Base-by-base conservation (phyloP, 2,329 filamentous ascomycete genomes). In the Botryotinia convoluta region DNA sequence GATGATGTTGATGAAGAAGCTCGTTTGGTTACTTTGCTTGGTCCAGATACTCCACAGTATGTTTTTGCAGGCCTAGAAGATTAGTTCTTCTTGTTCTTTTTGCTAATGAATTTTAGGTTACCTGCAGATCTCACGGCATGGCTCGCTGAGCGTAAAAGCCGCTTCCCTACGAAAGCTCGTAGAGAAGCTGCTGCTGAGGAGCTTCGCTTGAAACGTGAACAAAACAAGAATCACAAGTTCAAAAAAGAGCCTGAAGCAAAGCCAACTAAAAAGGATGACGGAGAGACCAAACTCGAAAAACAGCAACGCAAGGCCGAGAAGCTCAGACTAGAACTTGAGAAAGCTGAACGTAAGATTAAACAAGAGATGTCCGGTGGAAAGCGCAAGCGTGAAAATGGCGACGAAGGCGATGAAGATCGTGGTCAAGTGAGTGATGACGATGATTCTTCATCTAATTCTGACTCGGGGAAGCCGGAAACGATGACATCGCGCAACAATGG, bases 121-220 rank as follows among this genome's bases (percentile, higher is more conserved):
- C 81, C 86, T 26, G 88, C 88, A 74, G 94, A 98, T 79, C 86
- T 98, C 72, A 87, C 89, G 37, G 88, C 89, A 10, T 98, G 94
- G 90, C 89, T 97, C 75, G 90, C 90, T 68, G 94, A 97, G 81
- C 90, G 95, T 74, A 92, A 87, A 80, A 91, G 89, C 76, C 91
- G 91, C 69, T 98, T 89, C 81, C 95, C 95, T 2, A 98, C 95
- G 3, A 89, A 89, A 81, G 89, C 89, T 74, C 90, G 93, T 72
- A 84, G 90, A 75, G 87, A 89, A 74, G 89, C 89, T 76, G 93
- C 88, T 82, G 88, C 89, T 75, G 86, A 86, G 73, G 86, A 88
- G 72, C 75, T 77, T 71, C 80, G 79, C 72, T 75, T 78, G 76
- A 77, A 78, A 69, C 78, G 78, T 77, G 77, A 80, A 73, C 77